Conservation (phyloP, 257 asterid genomes). For the Nicotiana paniculata region DNA sequence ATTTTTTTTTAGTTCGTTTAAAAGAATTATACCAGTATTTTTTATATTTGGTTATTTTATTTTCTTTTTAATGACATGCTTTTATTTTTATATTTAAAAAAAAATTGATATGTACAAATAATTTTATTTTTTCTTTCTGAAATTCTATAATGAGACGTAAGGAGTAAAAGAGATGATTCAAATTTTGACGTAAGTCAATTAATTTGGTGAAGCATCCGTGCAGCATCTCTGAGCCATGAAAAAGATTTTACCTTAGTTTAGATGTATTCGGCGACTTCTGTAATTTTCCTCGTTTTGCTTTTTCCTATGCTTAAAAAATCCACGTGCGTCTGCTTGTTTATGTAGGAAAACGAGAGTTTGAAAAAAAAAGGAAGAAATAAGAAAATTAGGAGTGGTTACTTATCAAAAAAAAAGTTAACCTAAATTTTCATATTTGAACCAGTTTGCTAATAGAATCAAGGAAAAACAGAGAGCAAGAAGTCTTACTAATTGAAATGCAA, state of each 20-base stretch:
- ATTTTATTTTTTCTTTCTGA: too few relatives aligned
- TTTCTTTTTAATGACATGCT: neutral
- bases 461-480: neutral
- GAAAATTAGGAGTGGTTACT: neutral
- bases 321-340: slow-evolving; percentile 17
- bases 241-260: slow-evolving; percentile 7
- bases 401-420: neutral
- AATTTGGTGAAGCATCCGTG: slow-evolving; percentile 11
- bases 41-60: neutral
- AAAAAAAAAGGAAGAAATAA: neutral
- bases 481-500: neutral
- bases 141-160: too few relatives aligned
- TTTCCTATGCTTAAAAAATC: neutral
- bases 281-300: neutral
- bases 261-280: neutral
- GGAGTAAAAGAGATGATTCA: slow-evolving; percentile 1
- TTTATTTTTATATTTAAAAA: neutral
- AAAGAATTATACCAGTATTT: neutral
- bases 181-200: neutral
- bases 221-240: slow-evolving; percentile 11
- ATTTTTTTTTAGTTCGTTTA: neutral
- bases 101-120: too few relatives aligned
- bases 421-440: neutral
- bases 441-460: neutral
- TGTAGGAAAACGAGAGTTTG: neutral